These are phyloP conservation scores for Rubia tinctorum DNA, from an alignment of 305 asterid genomes.

Conservation along the genomic window DNA sequence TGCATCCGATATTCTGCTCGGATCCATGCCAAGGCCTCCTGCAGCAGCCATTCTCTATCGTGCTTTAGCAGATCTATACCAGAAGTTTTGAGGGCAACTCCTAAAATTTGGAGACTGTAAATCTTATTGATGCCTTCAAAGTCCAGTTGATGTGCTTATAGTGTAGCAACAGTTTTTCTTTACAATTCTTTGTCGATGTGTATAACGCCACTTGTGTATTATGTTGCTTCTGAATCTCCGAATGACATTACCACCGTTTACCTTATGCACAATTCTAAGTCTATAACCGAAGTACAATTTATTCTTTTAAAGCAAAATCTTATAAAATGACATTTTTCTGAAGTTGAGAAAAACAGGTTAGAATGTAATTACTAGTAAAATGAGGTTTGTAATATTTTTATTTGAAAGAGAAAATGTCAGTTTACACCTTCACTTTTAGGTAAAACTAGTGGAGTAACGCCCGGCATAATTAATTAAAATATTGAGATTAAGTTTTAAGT, in stretches of 20 bases:
- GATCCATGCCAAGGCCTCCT: conserved; percentile 85
- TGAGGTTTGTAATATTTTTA: too few relatives aligned
- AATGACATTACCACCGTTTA: background rate
- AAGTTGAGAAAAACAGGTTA: too few relatives aligned
- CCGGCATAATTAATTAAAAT: too few relatives aligned
- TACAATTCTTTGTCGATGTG: conserved; percentile 6
- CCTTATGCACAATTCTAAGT: too few relatives aligned
- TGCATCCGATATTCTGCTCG: conserved; percentile 70
- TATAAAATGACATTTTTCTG: too few relatives aligned
- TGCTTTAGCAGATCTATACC: conserved; percentile 63
- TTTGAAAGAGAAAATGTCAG: too few relatives aligned
- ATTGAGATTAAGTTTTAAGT: too few relatives aligned
- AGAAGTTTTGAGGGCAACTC: conserved; percentile 35
- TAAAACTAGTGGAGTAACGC: too few relatives aligned
- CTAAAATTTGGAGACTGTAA: conserved; percentile 5
- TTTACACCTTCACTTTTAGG: too few relatives aligned
- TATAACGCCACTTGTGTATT: conserved; percentile 7
- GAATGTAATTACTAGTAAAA: too few relatives aligned
- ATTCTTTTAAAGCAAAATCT: too few relatives aligned
- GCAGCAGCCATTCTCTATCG: conserved; percentile 88
- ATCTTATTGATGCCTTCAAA: background rate
- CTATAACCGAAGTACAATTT: too few relatives aligned
- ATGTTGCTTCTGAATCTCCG: background rate
- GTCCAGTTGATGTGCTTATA: background rate
- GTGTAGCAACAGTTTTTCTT: background rate